Percentiles rank a stretch among this genome's conserved stretches.
Conservation (phyloP, 1,284 basidiomycete genomes). For the Ustilago crameri region DNA sequence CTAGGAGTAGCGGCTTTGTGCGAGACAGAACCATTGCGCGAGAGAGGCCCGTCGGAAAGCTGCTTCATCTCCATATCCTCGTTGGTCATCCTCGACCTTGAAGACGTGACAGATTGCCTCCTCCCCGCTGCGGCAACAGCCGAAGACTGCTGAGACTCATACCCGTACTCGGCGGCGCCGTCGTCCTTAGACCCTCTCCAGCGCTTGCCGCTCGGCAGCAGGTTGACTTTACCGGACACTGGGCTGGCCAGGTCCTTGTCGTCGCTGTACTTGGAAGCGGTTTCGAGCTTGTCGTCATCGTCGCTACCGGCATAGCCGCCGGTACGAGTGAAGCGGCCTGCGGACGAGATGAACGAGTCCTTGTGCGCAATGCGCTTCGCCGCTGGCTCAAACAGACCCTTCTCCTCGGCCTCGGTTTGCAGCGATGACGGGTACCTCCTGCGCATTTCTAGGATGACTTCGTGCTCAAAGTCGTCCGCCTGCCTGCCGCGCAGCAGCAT, state of each 20-base stretch:
- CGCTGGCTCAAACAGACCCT: constrained; percentile 17
- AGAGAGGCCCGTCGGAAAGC: constrained; percentile 17
- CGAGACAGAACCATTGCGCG: constrained; percentile 9
- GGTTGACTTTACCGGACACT: constrained; percentile 33
- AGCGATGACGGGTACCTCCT: constrained; percentile 66
- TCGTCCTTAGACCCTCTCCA: constrained; percentile 33
- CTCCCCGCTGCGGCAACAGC: constrained; percentile 15
- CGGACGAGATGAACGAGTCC: constrained; percentile 30
- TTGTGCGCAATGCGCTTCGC: constrained; percentile 20
- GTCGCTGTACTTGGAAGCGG: constrained; percentile 32
- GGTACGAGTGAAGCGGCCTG: constrained; percentile 18
- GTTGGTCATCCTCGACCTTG: constrained; percentile 26
- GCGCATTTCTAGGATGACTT: constrained; percentile 68
- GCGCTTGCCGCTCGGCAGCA: constrained; percentile 35
- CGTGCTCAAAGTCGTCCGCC: constrained; percentile 68
- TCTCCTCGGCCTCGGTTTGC: constrained; percentile 59
- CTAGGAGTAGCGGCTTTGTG: not conserved
- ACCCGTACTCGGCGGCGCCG: constrained; percentile 13
- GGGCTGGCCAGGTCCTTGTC: constrained; percentile 42
- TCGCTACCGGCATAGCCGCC: constrained; percentile 25
- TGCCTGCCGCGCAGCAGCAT: constrained; percentile 70
- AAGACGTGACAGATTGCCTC: constrained; percentile 30
- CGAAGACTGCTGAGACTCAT: not conserved
- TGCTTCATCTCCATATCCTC: constrained; percentile 54
- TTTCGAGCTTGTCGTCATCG: constrained; percentile 50